Evolutionary conservation across 805 yeast genomes (phyloP).

Genomic region (Kazachstania taianensis): DNA sequence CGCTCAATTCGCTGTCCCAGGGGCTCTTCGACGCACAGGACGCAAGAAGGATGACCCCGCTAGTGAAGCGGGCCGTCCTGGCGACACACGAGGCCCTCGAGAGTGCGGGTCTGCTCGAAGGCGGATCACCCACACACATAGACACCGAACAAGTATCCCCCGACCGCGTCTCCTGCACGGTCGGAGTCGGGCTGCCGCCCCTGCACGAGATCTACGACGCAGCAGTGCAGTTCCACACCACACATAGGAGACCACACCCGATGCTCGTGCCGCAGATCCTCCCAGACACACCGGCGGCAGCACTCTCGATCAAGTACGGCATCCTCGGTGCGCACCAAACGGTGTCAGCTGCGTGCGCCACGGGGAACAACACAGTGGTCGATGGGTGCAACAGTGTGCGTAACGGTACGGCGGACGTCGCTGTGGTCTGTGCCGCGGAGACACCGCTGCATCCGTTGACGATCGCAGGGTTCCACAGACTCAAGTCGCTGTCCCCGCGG

Average conservation of each 20-base stretch:
- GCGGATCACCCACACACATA: background rate
- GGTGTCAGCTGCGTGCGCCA: conserved; percentile 92
- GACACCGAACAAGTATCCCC: conserved; percentile 11
- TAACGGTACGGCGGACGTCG: conserved; percentile 72
- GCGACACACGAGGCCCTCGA: conserved; percentile 69
- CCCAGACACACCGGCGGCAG: conserved; percentile 91
- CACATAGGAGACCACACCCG: conserved; percentile 61
- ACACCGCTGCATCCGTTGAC: conserved; percentile 79
- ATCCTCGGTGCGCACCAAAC: conserved; percentile 81
- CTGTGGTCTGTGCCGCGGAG: conserved; percentile 94
- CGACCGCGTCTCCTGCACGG: conserved; percentile 42
- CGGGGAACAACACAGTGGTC: conserved; percentile 89
- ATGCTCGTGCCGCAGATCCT: conserved; percentile 74
- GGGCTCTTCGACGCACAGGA: conserved; percentile 33
- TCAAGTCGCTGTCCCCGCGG: conserved; percentile 60
- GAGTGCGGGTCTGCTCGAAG: conserved; percentile 48
- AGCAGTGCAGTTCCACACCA: conserved; percentile 28
- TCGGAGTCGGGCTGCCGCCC: conserved; percentile 92
- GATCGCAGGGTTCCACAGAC: conserved; percentile 83
- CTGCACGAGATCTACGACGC: conserved; percentile 53
- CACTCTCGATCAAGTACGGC: conserved; percentile 68
- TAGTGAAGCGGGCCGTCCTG: conserved; percentile 68
- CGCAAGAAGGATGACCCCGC: conserved; percentile 51
- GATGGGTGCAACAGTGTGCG: conserved; percentile 78
- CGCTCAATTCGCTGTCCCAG: conserved; percentile 32